Conservation (phyloP, 1,139 yeast genomes). For the Saccharomyces hybrid region DNA sequence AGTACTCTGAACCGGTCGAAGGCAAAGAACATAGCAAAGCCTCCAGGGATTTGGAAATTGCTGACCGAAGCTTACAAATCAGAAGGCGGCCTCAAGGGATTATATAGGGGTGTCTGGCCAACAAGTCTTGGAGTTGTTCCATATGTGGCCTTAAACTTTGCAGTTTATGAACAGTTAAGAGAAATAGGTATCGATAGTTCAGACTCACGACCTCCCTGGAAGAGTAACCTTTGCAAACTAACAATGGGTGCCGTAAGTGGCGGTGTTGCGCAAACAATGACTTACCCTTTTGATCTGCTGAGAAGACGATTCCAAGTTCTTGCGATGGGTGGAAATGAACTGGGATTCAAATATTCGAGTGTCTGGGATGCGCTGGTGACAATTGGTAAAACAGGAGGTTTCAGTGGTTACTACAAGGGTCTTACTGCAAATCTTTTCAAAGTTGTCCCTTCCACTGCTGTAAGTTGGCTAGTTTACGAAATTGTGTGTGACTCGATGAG, state of each 20-base stretch:
- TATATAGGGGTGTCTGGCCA: conserved; percentile 81
- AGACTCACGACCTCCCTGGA: conserved; percentile 27
- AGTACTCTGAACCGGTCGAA: conserved; percentile 43
- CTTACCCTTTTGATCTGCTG: conserved; percentile 85
- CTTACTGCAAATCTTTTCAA: conserved; percentile 81
- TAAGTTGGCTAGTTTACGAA: conserved; percentile 86
- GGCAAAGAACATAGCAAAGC: conserved; percentile 31
- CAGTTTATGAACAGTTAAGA: conserved; percentile 75
- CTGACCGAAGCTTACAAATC: conserved; percentile 50
- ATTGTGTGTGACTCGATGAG: conserved; percentile 34
- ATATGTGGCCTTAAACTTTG: conserved; percentile 86
- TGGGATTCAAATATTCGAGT: conserved; percentile 73
- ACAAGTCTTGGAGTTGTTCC: conserved; percentile 94
- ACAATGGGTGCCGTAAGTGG: conserved; percentile 83
- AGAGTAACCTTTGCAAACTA: conserved; percentile 37
- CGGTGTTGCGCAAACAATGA: conserved; percentile 71
- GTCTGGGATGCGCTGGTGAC: conserved; percentile 64
- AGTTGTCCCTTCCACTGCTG: conserved; percentile 92
- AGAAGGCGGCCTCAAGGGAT: conserved; percentile 77
- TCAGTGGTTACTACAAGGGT: conserved; percentile 79
- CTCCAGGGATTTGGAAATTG: conserved; percentile 66
- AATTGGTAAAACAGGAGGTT: conserved; percentile 67
- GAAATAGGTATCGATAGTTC: conserved; percentile 32
- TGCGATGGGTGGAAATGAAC: conserved; percentile 56
- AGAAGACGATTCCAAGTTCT: conserved; percentile 88